Base-by-base conservation (phyloP, 345 rosid species). In the Geranium brycei region DNA sequence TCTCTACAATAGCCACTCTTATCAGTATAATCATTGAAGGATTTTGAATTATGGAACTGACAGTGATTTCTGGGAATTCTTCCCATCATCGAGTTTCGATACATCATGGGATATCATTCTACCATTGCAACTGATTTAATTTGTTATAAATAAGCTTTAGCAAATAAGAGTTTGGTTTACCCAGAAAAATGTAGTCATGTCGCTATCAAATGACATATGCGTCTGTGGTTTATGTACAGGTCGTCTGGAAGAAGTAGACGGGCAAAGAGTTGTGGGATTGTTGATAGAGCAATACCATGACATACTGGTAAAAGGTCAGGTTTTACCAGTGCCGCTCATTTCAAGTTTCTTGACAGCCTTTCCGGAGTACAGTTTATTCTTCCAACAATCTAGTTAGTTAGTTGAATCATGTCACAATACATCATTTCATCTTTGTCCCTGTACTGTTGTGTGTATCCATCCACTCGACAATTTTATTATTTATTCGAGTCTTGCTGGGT, bases 311-410 rank as follows among this genome's bases (percentile, higher is more conserved):
- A 73, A 62, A 63, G 80, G 80, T 67, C 80, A 75, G 60, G 73
- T 75, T 41, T 67, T 85, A 65, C 75, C 81, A 57, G 23, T 80
- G 11, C 70, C 77, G 60, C 73, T 71, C 32, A 57, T 81, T 64
- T 69, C 82, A 12, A 74, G 62, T 53, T 85, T 90, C 75, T 41
- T 65, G 59, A 40, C 65, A 59, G 76, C 81, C 59, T 87, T 78
- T 65, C 91, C 92, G 0, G 78, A 69, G 58, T 66, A 32, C 53
- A 51, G 56, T 30, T 19, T 59, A 12, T 76, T 77, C 76, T 82
- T 82, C 77, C 72, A 60, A 35, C 65, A 70, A 57, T 71, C 70
- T 31, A 51, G 62, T 10, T 38, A 38, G 47, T 38, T 38, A 23
- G 28, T 35, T 35, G 41, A 35, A 35, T 35, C 41, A 7, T 35